Conservation (phyloP, 768 basidiomycete genomes). For the Imleria badia region DNA sequence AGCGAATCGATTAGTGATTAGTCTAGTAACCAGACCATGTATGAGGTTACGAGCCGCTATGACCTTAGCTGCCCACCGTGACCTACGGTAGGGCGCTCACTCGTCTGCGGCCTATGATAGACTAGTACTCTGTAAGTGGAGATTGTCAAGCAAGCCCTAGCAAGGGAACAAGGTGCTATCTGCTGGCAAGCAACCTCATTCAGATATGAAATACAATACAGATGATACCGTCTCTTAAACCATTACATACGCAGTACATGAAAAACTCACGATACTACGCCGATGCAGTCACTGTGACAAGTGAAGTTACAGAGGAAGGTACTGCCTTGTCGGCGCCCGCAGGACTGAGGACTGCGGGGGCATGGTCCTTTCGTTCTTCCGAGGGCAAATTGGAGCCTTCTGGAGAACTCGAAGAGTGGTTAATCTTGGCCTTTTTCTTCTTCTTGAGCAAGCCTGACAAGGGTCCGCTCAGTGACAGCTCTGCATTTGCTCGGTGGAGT, state of each 20-base stretch:
- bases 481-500: neutral
- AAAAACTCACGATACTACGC: constrained; percentile 11
- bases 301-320: neutral
- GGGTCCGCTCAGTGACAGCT: constrained; percentile 20
- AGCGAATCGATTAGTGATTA: too few relatives aligned
- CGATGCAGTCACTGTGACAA: constrained; percentile 16
- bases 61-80: too few relatives aligned
- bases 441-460: constrained; percentile 70
- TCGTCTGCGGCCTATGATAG: too few relatives aligned
- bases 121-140: too few relatives aligned
- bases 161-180: too few relatives aligned
- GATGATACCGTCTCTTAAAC: neutral
- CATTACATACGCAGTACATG: neutral
- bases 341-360: neutral
- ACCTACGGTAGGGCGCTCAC: too few relatives aligned
- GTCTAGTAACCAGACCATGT: too few relatives aligned
- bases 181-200: too few relatives aligned
- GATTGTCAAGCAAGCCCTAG: too few relatives aligned
- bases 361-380: neutral
- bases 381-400: constrained; percentile 24
- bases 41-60: too few relatives aligned
- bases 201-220: neutral
- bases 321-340: neutral
- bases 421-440: constrained; percentile 65
- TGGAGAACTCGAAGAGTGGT: constrained; percentile 14